These are phyloP conservation scores for Phytophthora chlamydospora DNA, from an alignment of 352 stramenopile genomes.

Conservation along the genomic window DNA sequence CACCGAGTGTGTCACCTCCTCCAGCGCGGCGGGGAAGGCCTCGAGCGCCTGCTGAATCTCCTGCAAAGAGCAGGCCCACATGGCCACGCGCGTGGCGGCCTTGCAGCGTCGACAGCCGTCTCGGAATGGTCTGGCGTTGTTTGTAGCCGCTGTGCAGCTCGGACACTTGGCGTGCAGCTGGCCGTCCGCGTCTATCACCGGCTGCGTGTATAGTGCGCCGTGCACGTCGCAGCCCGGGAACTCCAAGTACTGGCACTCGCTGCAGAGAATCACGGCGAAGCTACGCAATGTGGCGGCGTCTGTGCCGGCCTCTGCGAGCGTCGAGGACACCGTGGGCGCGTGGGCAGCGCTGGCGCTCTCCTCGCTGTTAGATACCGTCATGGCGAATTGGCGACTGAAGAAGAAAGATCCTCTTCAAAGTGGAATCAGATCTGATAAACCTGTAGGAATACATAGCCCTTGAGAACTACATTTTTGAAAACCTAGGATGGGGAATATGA, in stretches of 20 bases:
- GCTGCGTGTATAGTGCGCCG: conserved; percentile 81
- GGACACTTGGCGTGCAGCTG: conserved; percentile 81
- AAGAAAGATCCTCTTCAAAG: conserved; percentile 18
- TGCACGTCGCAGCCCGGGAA: conserved; percentile 90
- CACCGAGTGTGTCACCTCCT: conserved; percentile 80
- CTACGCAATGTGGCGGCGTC: conserved; percentile 46
- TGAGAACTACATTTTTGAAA: background rate
- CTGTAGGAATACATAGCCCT: background rate
- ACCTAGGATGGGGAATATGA: conserved; percentile 2
- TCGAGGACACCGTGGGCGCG: background rate
- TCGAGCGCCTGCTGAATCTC: conserved; percentile 75
- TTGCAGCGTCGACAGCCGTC: conserved; percentile 88
- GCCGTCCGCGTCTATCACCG: conserved; percentile 32
- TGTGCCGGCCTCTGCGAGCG: background rate
- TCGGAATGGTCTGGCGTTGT: conserved; percentile 84
- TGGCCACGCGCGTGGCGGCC: conserved; percentile 61
- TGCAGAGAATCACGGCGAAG: conserved; percentile 86
- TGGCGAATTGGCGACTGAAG: conserved; percentile 25
- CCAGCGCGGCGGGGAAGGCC: conserved; percentile 58
- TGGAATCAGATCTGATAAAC: conserved; percentile 20
- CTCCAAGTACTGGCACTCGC: conserved; percentile 85
- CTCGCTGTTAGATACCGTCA: conserved; percentile 55
- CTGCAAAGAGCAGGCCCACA: conserved; percentile 73
- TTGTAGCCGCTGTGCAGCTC: conserved; percentile 78
- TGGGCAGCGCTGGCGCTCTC: conserved; percentile 9